phyloP scores from a whole-genome alignment of 148 eudicot genomes.

The Oxyria digyna region DNA sequence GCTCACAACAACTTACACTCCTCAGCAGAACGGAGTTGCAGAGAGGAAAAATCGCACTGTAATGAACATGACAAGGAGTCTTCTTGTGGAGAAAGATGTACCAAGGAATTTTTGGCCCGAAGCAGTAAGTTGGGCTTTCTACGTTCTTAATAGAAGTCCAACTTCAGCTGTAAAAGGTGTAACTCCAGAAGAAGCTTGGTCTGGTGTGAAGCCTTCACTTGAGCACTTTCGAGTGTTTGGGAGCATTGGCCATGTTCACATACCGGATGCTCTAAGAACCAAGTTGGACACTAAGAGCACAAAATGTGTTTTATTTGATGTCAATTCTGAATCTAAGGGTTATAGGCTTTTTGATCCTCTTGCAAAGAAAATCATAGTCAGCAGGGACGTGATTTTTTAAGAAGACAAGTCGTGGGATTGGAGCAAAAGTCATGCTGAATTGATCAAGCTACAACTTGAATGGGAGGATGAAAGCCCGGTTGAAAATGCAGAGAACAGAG shows the following conservation, averaged over 20 bases:
- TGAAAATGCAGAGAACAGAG: not conserved
- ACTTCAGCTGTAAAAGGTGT: no score
- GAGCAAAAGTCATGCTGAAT: not conserved
- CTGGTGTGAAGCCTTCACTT: no score
- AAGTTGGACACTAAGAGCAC: not conserved
- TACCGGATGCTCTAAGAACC: not conserved
- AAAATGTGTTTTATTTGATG: not conserved
- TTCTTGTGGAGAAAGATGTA: no score
- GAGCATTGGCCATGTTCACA: not conserved
- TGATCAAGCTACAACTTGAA: not conserved
- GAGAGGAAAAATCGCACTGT: no score
- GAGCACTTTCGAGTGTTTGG: no score
- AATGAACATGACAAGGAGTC: no score
- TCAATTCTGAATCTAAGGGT: not conserved
- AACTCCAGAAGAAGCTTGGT: no score
- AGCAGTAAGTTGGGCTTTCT: not conserved
- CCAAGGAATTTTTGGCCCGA: not conserved
- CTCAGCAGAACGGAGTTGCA: no score
- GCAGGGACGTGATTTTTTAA: no score
- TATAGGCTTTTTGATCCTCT: not conserved
- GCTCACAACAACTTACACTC: no score
- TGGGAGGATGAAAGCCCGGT: not conserved
- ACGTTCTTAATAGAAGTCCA: no score
- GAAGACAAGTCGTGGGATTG: not conserved
- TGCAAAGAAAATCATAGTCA: no score